Evolutionary conservation across 108 stramenopile species (phyloP).

Genomic region (Bacterosira constricta): DNA sequence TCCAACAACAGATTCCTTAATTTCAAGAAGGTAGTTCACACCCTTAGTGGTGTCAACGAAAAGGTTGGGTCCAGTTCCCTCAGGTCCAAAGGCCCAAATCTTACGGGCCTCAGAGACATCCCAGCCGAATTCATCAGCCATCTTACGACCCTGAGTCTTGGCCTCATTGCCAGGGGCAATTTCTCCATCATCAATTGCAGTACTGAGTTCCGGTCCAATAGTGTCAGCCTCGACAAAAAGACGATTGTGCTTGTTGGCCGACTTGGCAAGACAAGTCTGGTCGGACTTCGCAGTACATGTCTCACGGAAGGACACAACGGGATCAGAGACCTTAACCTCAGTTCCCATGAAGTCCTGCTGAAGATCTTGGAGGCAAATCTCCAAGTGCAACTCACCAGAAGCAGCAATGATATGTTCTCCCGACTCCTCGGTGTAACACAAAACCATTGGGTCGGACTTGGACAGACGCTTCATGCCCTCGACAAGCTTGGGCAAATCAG

Average conservation of each 20-base stretch:
- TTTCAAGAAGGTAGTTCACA: slow-evolving; percentile 99
- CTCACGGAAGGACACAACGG: slow-evolving; percentile 99
- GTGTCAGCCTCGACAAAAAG: slow-evolving; percentile 93
- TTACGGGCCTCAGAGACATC: slow-evolving; percentile 98
- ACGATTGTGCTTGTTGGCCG: slow-evolving; percentile 99
- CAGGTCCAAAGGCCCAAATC: slow-evolving; percentile 99
- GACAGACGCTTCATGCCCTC: slow-evolving; percentile 99
- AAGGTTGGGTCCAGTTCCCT: slow-evolving; percentile 98
- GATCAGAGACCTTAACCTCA: slow-evolving; percentile 98
- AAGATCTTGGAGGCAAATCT: slow-evolving; percentile 99
- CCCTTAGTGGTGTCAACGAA: slow-evolving; percentile 99
- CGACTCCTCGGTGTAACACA: slow-evolving; percentile 99
- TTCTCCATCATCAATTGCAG: slow-evolving; percentile 97
- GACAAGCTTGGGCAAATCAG: slow-evolving; percentile 99
- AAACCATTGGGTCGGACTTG: slow-evolving; percentile 99
- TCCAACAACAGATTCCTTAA: slow-evolving; percentile 99
- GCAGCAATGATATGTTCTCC: slow-evolving; percentile 99
- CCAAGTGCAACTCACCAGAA: slow-evolving; percentile 99
- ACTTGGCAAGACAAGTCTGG: slow-evolving; percentile 97
- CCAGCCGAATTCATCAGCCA: slow-evolving; percentile 97
- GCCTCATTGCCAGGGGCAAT: slow-evolving; percentile 87
- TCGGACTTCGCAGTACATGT: slow-evolving; percentile 93
- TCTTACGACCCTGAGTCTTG: slow-evolving; percentile 93
- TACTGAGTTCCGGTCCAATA: slow-evolving; percentile 87
- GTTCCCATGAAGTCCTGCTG: slow-evolving; percentile 99